A percentile compares a stretch with the other conserved stretches of the same genome.
phyloP scores from a whole-genome alignment of 495 filamentous ascomycete genomes.

The Neurospora sp. region DNA sequence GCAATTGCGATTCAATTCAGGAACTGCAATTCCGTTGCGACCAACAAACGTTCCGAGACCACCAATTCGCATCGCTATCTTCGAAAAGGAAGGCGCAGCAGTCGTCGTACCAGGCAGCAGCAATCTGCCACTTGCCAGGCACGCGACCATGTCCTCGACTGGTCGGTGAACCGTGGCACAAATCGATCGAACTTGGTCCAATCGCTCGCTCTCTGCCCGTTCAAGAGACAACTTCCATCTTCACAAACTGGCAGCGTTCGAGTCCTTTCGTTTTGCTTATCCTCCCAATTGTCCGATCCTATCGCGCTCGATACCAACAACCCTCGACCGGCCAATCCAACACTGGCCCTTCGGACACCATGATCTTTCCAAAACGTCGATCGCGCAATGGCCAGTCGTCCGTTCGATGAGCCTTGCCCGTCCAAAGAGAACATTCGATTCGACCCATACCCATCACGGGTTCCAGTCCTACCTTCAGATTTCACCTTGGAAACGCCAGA shows the following conservation, averaged over 20 bases:
- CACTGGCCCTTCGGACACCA: not conserved
- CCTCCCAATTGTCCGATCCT: not conserved
- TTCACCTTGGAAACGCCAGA: not conserved
- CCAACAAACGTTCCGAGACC: not conserved
- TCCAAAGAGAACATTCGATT: not conserved
- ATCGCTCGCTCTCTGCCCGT: not conserved
- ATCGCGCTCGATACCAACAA: not conserved
- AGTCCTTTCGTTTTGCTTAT: not conserved
- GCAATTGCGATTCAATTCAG: not conserved
- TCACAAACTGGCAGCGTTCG: not conserved
- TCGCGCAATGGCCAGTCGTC: not conserved
- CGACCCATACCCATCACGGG: not conserved
- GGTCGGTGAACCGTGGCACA: not conserved
- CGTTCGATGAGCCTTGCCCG: not conserved
- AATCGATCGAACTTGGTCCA: not conserved
- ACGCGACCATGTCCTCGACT: not conserved
- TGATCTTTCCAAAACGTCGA: not conserved
- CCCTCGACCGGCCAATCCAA: not conserved
- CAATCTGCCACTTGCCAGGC: not conserved
- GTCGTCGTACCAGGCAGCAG: not conserved
- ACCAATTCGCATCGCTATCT: not conserved
- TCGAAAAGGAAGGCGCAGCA: not conserved
- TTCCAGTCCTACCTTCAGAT: not conserved
- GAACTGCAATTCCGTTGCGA: not conserved
- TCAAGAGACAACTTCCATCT: not conserved